These are phyloP conservation scores for Allantophomopsis cytisporea DNA, from an alignment of 2,329 filamentous ascomycete genomes.

Conservation along the genomic window DNA sequence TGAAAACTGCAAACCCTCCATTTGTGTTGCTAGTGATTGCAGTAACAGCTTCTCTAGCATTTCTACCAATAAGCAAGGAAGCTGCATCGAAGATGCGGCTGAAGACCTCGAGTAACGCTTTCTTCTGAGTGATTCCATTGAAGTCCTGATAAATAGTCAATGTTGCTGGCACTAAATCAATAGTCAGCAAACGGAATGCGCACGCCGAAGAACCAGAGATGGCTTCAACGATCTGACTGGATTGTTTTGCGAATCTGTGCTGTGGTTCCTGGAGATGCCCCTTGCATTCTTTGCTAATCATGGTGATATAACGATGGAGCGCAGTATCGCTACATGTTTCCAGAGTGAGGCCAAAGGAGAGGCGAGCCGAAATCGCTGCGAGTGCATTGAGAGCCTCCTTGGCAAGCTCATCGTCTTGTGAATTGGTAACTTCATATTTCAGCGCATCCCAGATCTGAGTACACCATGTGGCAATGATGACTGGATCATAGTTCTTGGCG, in stretches of 20 bases:
- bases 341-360: constrained; percentile 3
- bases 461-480: constrained; percentile 7
- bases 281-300: constrained; percentile 1
- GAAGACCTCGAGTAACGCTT: constrained; percentile 12
- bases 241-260: constrained; percentile 1
- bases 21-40: neutral
- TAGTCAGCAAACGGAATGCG: constrained; percentile 9
- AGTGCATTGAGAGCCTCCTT: constrained; percentile 12
- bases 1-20: neutral
- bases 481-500: constrained; percentile 5
- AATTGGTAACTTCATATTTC: constrained; percentile 19
- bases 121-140: constrained; percentile 9
- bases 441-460: constrained; percentile 16
- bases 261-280: constrained; percentile 2
- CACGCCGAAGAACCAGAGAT: constrained; percentile 9
- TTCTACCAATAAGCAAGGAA: neutral
- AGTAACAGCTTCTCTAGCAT: neutral
- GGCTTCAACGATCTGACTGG: constrained; percentile 8
- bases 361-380: constrained; percentile 5
- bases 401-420: constrained; percentile 16
- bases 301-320: neutral
- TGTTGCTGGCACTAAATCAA: constrained; percentile 8
- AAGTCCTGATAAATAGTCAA: constrained; percentile 9
- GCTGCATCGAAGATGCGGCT: constrained; percentile 13
- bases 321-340: constrained; percentile 2